These are phyloP conservation scores for Achaetomium macrosporum DNA, from an alignment of 2,329 filamentous ascomycete genomes.

Conservation along the genomic window DNA sequence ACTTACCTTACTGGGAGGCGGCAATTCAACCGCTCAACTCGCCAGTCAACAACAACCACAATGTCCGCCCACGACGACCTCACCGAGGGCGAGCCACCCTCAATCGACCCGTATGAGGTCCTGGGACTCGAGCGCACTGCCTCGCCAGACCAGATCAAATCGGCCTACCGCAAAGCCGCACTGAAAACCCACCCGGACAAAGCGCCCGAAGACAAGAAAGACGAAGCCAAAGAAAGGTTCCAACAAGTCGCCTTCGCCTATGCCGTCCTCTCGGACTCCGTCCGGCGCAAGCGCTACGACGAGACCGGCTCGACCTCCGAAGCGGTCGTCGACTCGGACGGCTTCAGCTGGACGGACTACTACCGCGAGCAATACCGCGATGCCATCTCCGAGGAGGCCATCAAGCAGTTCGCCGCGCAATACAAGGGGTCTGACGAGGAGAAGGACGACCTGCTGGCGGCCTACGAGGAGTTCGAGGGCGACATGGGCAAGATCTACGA, in stretches of 20 bases:
- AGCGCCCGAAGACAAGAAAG: constrained; percentile 60
- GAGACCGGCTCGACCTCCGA: constrained; percentile 84
- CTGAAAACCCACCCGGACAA: constrained; percentile 89
- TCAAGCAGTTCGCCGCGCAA: constrained; percentile 66
- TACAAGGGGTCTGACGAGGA: constrained; percentile 90
- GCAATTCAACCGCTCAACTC: background rate
- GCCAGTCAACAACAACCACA: constrained; percentile 17
- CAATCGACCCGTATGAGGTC: constrained; percentile 71
- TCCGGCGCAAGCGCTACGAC: constrained; percentile 80
- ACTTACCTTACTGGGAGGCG: background rate
- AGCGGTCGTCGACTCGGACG: constrained; percentile 67
- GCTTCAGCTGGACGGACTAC: constrained; percentile 87
- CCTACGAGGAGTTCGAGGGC: constrained; percentile 69
- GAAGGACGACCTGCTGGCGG: constrained; percentile 65
- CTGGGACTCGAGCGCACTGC: constrained; percentile 66
- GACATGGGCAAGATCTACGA: constrained; percentile 74
- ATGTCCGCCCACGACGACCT: constrained; percentile 50
- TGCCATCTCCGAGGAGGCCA: constrained; percentile 65
- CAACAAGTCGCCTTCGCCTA: constrained; percentile 92
- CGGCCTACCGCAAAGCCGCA: constrained; percentile 85
- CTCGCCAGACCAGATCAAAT: constrained; percentile 74
- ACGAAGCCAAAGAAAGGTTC: constrained; percentile 71
- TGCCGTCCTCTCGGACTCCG: constrained; percentile 79
- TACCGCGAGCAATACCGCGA: constrained; percentile 80
- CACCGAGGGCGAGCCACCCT: constrained; percentile 50